phyloP scores from a whole-genome alignment of 306 rosid genomes.

The Cicer pinnatifidum region DNA sequence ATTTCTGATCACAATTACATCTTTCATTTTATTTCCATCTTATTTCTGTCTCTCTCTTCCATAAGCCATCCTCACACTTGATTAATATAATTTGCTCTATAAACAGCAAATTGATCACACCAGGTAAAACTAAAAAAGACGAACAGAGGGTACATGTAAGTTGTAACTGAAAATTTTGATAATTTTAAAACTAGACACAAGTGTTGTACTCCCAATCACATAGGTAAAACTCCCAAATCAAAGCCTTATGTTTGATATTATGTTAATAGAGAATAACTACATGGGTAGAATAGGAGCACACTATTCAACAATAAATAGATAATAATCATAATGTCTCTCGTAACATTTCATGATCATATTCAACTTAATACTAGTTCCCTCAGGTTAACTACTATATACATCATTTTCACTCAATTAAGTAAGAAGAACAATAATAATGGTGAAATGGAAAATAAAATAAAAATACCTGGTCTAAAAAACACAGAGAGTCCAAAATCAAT shows the following conservation, averaged over 20 bases:
- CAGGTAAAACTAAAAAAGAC: background rate
- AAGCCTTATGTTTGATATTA: background rate
- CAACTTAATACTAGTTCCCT: constrained; percentile 19
- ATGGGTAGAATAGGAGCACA: background rate
- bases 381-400: background rate
- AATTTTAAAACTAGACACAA: constrained; percentile 18
- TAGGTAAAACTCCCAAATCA: constrained; percentile 13
- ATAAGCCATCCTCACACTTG: background rate
- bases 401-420: background rate
- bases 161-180: background rate
- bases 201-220: background rate
- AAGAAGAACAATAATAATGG: background rate
- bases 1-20: background rate
- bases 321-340: background rate
- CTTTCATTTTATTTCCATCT: background rate
- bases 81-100: constrained; percentile 3
- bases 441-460: background rate
- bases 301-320: background rate
- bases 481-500: constrained; percentile 94
- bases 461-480: constrained; percentile 87
- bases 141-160: background rate
- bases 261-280: background rate
- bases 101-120: constrained; percentile 27
- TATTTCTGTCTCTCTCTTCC: background rate
- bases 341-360: constrained; percentile 5